These are phyloP conservation scores for Suhomyces xylopsoci DNA, from an alignment of 805 yeast genomes.

Conservation along the genomic window DNA sequence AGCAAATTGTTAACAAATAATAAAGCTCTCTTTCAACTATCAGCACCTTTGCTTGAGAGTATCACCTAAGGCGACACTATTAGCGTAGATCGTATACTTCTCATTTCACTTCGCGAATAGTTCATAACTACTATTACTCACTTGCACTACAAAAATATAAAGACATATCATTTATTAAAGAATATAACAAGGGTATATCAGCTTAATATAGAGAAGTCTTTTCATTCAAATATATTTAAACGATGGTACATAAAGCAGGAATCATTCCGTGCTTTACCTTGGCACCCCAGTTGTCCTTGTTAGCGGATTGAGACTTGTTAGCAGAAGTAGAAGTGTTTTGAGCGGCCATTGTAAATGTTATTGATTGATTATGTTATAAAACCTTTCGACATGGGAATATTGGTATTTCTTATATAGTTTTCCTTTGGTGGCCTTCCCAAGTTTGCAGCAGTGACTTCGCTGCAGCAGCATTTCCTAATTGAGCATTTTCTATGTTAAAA, in stretches of 20 bases:
- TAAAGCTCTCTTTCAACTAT: too few relatives aligned
- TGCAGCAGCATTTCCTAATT: not conserved
- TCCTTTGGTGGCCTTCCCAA: not conserved
- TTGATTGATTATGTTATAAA: not conserved
- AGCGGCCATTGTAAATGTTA: not conserved
- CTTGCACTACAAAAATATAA: not conserved
- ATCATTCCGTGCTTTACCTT: not conserved
- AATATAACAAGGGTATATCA: not conserved
- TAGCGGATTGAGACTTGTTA: conserved; percentile 1
- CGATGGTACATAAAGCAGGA: conserved; percentile 1
- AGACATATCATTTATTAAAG: not conserved
- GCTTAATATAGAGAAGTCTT: not conserved
- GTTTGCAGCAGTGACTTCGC: not conserved
- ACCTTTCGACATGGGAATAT: not conserved
- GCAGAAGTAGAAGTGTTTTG: conserved; percentile 2
- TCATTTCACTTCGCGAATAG: not conserved
- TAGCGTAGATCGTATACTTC: not conserved
- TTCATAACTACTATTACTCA: too few relatives aligned
- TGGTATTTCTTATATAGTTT: not conserved
- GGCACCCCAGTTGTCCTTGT: conserved; percentile 4
- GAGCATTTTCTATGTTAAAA: not conserved
- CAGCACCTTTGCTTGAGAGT: not conserved
- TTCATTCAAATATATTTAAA: not conserved
- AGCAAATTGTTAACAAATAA: too few relatives aligned
- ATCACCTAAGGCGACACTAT: not conserved